These are phyloP conservation scores for Corymbia calophylla DNA, from an alignment of 441 rosid genomes.

Conservation along the genomic window DNA sequence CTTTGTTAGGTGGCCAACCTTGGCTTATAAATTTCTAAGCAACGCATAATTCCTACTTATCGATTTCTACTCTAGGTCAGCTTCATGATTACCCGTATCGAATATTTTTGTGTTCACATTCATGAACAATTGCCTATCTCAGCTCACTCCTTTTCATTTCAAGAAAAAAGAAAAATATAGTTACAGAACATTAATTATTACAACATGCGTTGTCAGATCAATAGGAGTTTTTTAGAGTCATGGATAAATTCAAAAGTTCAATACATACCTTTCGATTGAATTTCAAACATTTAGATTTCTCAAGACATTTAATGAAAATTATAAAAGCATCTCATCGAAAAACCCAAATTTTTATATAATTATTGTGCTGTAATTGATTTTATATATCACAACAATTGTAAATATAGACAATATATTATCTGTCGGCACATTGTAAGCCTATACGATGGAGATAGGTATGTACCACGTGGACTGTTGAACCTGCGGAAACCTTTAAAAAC, in stretches of 20 bases:
- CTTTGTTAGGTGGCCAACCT: background rate
- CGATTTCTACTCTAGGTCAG: background rate
- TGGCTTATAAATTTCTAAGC: background rate
- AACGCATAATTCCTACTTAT: background rate
- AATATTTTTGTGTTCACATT: background rate
- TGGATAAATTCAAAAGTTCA: background rate
- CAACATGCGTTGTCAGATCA: rapidly evolving
- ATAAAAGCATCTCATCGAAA: background rate
- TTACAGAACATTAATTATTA: rapidly evolving
- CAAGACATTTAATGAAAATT: no score
- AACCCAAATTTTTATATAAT: background rate
- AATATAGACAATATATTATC: background rate
- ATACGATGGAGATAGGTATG: background rate
- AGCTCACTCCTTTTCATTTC: background rate
- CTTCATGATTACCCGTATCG: background rate
- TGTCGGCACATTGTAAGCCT: no score
- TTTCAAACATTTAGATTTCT: background rate
- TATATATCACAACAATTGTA: background rate
- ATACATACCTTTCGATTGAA: background rate
- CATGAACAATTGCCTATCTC: background rate
- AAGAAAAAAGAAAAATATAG: background rate
- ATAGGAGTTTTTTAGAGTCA: background rate
- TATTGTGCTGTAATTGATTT: background rate
- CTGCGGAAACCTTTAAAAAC: background rate
- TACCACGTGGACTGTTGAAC: background rate